These are phyloP conservation scores for Hyphodiscus hymeniophilus DNA, from an alignment of 495 filamentous ascomycete species.

Conservation along the genomic window DNA sequence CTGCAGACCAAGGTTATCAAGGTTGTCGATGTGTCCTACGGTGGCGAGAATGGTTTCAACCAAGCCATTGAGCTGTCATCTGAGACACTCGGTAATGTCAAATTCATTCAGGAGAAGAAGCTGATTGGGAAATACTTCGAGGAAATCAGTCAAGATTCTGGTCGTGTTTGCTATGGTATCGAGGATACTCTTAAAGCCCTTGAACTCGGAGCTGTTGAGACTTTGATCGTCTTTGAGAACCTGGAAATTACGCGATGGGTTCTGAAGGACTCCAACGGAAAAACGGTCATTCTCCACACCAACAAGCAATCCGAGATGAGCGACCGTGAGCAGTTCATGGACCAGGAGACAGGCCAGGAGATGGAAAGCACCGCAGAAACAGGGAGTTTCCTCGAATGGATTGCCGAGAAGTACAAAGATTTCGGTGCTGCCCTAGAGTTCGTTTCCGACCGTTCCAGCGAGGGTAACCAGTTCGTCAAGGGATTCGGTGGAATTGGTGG, in stretches of 20 bases:
- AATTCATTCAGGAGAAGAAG: constrained; percentile 99
- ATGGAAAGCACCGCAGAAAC: constrained; percentile 81
- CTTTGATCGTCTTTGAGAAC: constrained; percentile 95
- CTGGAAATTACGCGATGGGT: constrained; percentile 87
- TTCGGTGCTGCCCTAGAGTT: constrained; percentile 97
- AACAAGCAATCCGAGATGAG: constrained; percentile 72
- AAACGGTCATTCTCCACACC: constrained; percentile 71
- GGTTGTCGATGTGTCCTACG: constrained; percentile 96
- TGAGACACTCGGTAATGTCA: constrained; percentile 97
- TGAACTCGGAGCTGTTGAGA: constrained; percentile 91
- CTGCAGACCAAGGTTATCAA: constrained; percentile 95
- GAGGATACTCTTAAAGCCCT: constrained; percentile 97
- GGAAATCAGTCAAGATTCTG: constrained; percentile 94
- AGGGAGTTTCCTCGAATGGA: constrained; percentile 99
- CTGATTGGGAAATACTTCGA: constrained; percentile 97
- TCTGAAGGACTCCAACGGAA: constrained; percentile 66
- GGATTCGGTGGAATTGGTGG: constrained; percentile 98
- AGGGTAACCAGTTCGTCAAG: constrained; percentile 99
- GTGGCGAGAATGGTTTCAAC: constrained; percentile 98
- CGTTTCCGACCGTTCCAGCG: constrained; percentile 90
- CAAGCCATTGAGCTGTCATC: constrained; percentile 93
- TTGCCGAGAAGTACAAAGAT: constrained; percentile 94
- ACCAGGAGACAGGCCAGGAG: constrained; percentile 89
- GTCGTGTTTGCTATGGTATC: constrained; percentile 93
- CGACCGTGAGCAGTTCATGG: constrained; percentile 78